A percentile compares a stretch with the other conserved stretches of the same genome.
Evolutionary conservation across 495 filamentous ascomycete species (phyloP).

Genomic region (Monascus purpureus): DNA sequence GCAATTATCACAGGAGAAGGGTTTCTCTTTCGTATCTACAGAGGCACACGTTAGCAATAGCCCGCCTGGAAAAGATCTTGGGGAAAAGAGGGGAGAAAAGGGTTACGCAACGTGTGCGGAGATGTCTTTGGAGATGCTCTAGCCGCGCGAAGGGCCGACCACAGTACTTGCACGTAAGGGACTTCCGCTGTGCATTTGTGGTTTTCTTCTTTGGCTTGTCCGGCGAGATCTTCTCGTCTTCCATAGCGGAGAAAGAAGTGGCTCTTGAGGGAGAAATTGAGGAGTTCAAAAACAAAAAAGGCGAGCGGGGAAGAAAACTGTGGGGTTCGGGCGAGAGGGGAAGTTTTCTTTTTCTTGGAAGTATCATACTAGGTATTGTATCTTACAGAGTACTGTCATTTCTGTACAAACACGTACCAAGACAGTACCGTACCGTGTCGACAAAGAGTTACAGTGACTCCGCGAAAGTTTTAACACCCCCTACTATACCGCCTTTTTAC

Average conservation of each 20-base stretch:
- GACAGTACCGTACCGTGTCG: no score
- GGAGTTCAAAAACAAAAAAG: constrained; percentile 10
- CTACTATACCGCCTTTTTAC: no score
- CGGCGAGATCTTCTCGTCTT: constrained; percentile 26
- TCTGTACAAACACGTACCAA: no score
- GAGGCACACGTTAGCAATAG: constrained; percentile 13
- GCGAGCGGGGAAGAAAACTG: constrained; percentile 23
- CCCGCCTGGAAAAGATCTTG: neutral
- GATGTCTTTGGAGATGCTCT: constrained; percentile 41
- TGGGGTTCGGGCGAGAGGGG: constrained; percentile 23
- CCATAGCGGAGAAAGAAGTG: constrained; percentile 18
- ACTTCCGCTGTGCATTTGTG: constrained; percentile 28
- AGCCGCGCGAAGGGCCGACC: constrained; percentile 35
- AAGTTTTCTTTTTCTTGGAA: no score
- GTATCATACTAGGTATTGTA: no score
- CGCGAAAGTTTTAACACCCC: neutral
- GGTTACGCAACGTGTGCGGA: constrained; percentile 40
- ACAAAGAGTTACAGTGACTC: no score
- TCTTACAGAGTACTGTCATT: no score
- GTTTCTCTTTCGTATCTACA: constrained; percentile 39
- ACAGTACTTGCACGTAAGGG: constrained; percentile 36
- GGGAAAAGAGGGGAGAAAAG: constrained; percentile 10
- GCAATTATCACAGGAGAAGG: constrained; percentile 40
- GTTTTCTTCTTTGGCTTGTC: constrained; percentile 32
- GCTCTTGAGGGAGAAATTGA: constrained; percentile 10